Conservation (phyloP, 2,329 filamentous ascomycete genomes). For the Aspergillus aculeatus region DNA sequence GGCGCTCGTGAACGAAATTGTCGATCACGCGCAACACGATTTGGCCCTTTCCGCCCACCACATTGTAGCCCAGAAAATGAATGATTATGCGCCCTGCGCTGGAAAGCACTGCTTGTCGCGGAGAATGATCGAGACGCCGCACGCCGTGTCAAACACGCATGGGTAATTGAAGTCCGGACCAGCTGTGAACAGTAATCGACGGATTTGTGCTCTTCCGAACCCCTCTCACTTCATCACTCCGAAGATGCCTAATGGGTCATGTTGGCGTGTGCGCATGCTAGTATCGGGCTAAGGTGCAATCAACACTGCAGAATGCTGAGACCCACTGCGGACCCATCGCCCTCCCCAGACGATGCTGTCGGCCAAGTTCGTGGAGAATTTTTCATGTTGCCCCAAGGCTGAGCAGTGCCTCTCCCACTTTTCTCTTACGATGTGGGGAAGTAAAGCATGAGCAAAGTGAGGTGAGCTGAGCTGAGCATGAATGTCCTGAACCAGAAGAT, state of each 20-base stretch:
- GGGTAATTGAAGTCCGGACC: not conserved
- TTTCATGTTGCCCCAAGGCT: not conserved
- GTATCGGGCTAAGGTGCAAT: not conserved
- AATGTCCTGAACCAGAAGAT: too few relatives aligned
- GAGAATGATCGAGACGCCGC: not conserved
- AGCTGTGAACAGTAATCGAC: not conserved
- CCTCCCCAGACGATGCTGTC: too few relatives aligned
- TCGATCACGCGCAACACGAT: not conserved
- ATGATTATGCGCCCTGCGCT: not conserved
- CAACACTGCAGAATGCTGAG: not conserved
- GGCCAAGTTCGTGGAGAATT: not conserved
- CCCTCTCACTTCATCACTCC: not conserved
- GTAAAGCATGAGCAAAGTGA: not conserved
- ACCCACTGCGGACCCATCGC: not conserved
- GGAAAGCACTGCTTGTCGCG: not conserved
- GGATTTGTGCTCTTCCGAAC: not conserved
- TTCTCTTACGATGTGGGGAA: not conserved
- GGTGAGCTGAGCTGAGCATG: constrained; percentile 11
- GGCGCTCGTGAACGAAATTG: not conserved
- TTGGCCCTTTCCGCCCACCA: not conserved
- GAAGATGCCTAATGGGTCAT: not conserved
- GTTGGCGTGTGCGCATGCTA: not conserved
- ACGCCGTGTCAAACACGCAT: not conserved
- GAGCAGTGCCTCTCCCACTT: not conserved
- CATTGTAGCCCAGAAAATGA: not conserved